These are phyloP conservation scores for Fusarium subglutinans DNA, from an alignment of 2,329 filamentous ascomycete species.

Conservation along the genomic window DNA sequence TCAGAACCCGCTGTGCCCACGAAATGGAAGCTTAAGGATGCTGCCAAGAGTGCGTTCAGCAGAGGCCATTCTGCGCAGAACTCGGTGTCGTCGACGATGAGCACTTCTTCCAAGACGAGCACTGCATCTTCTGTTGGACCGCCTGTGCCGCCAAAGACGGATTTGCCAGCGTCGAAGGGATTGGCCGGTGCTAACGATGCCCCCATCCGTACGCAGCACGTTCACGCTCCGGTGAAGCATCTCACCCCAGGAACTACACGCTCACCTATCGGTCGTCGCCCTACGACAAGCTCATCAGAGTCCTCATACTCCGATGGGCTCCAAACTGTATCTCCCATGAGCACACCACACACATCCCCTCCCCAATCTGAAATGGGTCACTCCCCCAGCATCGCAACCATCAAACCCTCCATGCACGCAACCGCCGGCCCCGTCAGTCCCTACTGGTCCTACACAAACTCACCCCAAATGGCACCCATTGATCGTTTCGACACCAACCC, in stretches of 20 bases:
- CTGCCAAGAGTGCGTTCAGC: constrained; percentile 47
- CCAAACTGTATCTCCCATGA: constrained; percentile 47
- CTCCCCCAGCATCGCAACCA: constrained; percentile 22
- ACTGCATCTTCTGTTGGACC: constrained; percentile 21
- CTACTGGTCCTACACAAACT: constrained; percentile 36
- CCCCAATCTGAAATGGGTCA: constrained; percentile 52
- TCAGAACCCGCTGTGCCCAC: constrained; percentile 25
- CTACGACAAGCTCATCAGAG: constrained; percentile 48
- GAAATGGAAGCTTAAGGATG: constrained; percentile 50
- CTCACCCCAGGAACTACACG: background rate
- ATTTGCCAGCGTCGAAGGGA: background rate
- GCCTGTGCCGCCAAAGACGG: constrained; percentile 1
- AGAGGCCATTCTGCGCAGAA: constrained; percentile 26
- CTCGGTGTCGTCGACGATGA: constrained; percentile 29
- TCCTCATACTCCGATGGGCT: constrained; percentile 52
- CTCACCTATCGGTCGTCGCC: constrained; percentile 15
- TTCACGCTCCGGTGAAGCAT: constrained; percentile 12
- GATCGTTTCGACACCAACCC: constrained; percentile 30
- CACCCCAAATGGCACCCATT: constrained; percentile 26
- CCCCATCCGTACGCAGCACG: background rate
- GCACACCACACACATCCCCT: constrained; percentile 53
- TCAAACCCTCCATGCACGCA: constrained; percentile 12
- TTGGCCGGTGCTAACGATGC: background rate
- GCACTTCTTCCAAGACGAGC: background rate
- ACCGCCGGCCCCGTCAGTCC: constrained; percentile 25